phyloP scores from a whole-genome alignment of 2,329 filamentous ascomycete species.

The Sporothrix variecibatus region DNA sequence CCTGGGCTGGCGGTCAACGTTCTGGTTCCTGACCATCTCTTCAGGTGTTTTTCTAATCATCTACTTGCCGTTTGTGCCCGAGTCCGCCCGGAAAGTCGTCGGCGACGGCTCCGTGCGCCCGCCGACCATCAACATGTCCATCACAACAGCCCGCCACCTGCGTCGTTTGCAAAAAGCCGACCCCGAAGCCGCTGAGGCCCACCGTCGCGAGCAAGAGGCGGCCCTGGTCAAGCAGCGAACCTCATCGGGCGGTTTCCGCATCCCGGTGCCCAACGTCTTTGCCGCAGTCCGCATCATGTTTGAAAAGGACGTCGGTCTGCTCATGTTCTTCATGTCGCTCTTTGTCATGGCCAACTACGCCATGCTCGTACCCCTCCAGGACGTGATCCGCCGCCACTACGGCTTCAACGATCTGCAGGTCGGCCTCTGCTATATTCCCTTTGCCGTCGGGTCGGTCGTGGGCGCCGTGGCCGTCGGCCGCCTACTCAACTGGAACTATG shows the following conservation, averaged over 20 bases:
- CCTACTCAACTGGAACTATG: conserved; percentile 63
- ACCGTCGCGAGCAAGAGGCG: conserved; percentile 21
- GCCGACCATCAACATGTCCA: conserved; percentile 34
- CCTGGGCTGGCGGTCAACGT: conserved; percentile 56
- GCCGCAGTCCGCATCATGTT: conserved; percentile 40
- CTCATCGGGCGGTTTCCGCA: conserved; percentile 30
- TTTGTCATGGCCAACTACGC: conserved; percentile 41
- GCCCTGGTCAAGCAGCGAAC: conserved; percentile 20
- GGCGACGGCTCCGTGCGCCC: conserved; percentile 48
- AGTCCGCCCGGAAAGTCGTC: conserved; percentile 46
- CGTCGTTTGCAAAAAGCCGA: conserved; percentile 19
- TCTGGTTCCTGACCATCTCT: conserved; percentile 57
- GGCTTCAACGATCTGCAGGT: conserved; percentile 43
- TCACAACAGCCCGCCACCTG: conserved; percentile 28
- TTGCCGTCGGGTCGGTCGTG: conserved; percentile 42
- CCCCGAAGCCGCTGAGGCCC: conserved; percentile 27
- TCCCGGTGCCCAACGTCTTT: conserved; percentile 38
- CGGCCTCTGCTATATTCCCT: conserved; percentile 47
- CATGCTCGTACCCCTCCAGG: conserved; percentile 39
- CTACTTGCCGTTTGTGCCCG: conserved; percentile 34
- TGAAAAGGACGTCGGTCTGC: conserved; percentile 40
- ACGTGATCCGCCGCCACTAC: conserved; percentile 39
- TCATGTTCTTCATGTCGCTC: conserved; percentile 41
- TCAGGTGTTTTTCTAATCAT: conserved; percentile 41
- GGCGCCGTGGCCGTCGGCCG: conserved; percentile 46